Base-by-base conservation (phyloP, 2,329 filamentous ascomycete genomes). In the Penicillium sp. region DNA sequence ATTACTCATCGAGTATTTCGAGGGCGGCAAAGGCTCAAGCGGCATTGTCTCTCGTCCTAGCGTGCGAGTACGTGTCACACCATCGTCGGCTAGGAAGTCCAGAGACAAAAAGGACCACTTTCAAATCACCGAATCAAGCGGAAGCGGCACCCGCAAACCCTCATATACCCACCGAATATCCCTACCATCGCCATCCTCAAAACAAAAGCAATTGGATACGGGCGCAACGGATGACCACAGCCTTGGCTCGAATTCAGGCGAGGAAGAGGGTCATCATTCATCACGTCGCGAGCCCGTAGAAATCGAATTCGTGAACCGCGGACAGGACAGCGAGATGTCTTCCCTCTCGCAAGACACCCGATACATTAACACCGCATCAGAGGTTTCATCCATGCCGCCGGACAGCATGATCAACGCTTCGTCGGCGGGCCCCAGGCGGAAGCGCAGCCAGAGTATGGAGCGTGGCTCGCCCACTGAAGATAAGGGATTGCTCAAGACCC, bases 1-100 rank as follows among this genome's bases (percentile, higher is more conserved):
- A 54, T 81, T 97, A 62, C 80, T 97, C 66, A 97, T 97, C 67
- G 92, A 97, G 76, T 96, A 96, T 75, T 97, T 95, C 68, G 92
- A 96, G 76, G 89, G 86, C 63, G 85, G 87, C 60, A 92, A 82
- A 54, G 80, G 66, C 49, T 80, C 65, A 79, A 80, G 64, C 54
- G 65, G 67, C 67, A 77, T 79, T 34, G 82, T 85, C 64, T 87
- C 88, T 65, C 86, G 89, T 64, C 91, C 92, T 13, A 96, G 91
- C 71, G 90, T 97, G 51, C 79, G 87, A 64, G 87, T 90, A 51
- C 83, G 86, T 63, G 82, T 96, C 59, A 95, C 90, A 15, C 92
- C 92, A 15, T 91, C 89, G 38, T 81, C 81, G 25, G 77, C 76
- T 61, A 82, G 79, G 71, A 85, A 80, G 68, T 75, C 74, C 67